These are phyloP conservation scores for Kwoniella bestiolae DNA, from an alignment of 768 basidiomycete species.

Conservation along the genomic window DNA sequence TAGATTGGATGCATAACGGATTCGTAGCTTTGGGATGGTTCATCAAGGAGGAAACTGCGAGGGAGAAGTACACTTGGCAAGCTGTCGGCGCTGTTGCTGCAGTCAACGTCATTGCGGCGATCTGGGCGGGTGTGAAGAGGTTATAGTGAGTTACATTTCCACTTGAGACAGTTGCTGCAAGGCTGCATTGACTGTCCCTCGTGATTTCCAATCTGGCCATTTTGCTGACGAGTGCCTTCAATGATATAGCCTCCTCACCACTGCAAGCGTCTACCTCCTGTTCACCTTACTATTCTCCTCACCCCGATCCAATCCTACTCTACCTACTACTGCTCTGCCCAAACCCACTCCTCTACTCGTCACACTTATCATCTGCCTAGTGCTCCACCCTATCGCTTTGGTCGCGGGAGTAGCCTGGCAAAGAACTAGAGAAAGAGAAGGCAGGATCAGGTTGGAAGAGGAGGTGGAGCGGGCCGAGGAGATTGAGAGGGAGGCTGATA, in stretches of 20 bases:
- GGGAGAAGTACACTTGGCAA: constrained; percentile 67
- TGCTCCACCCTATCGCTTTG: constrained; percentile 56
- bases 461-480: constrained; percentile 54
- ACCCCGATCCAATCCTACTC: constrained; percentile 45
- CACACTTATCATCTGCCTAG: constrained; percentile 56
- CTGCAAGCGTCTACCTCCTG: constrained; percentile 41
- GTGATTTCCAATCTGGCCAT: no score
- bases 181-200: no score
- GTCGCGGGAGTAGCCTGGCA: constrained; percentile 56
- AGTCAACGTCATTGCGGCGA: constrained; percentile 63
- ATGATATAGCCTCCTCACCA: constrained; percentile 30
- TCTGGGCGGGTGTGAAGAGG: constrained; percentile 48
- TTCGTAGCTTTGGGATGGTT: constrained; percentile 73
- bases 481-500: constrained; percentile 34
- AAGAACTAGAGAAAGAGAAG: constrained; percentile 54
- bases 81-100: constrained; percentile 72
- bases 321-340: constrained; percentile 51
- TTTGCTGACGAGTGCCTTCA: no score
- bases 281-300: constrained; percentile 54
- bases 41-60: constrained; percentile 64
- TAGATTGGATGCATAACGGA: constrained; percentile 65
- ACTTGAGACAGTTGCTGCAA: no score
- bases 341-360: constrained; percentile 57
- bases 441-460: constrained; percentile 56
- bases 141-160: constrained; percentile 37